Conservation (phyloP, 1,139 yeast species). For the Scheffersomyces cryptocercus region DNA sequence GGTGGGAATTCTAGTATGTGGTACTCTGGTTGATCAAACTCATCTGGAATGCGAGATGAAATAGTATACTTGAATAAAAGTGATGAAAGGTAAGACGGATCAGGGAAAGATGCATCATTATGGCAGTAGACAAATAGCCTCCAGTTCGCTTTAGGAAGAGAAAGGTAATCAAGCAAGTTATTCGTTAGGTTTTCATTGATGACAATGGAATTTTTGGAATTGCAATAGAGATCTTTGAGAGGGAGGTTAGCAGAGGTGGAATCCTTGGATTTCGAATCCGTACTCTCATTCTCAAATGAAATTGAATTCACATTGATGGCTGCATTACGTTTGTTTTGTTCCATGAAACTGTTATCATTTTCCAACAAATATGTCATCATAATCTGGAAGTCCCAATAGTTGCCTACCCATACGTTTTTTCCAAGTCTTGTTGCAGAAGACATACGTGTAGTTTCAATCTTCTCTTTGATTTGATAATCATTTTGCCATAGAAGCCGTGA, state of each 20-base stretch:
- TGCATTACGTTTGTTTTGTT: conserved; percentile 5
- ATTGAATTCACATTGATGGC: neutral
- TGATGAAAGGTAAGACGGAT: conserved; percentile 32
- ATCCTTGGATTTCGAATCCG: no score
- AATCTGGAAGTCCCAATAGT: conserved; percentile 52
- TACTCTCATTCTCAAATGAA: neutral
- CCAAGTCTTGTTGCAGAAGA: conserved; percentile 70
- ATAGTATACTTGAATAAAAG: conserved; percentile 37
- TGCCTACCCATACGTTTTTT: conserved; percentile 76
- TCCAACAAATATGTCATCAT: conserved; percentile 30
- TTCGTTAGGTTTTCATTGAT: conserved; percentile 18
- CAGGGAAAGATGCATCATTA: conserved; percentile 64
- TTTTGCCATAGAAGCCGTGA: conserved; percentile 56
- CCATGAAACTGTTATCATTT: conserved; percentile 9
- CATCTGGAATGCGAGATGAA: conserved; percentile 22
- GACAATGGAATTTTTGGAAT: conserved; percentile 53
- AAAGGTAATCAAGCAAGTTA: conserved; percentile 20
- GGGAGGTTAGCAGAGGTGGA: neutral
- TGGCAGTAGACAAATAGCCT: conserved; percentile 40
- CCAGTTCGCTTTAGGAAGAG: conserved; percentile 42
- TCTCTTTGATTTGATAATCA: conserved; percentile 72
- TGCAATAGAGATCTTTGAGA: conserved; percentile 44
- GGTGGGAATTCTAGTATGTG: conserved; percentile 71
- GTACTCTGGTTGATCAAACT: conserved; percentile 23
- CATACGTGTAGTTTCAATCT: conserved; percentile 79